These are phyloP conservation scores for Sporisorium graminicola DNA, from an alignment of 1,284 basidiomycete genomes.

Conservation along the genomic window DNA sequence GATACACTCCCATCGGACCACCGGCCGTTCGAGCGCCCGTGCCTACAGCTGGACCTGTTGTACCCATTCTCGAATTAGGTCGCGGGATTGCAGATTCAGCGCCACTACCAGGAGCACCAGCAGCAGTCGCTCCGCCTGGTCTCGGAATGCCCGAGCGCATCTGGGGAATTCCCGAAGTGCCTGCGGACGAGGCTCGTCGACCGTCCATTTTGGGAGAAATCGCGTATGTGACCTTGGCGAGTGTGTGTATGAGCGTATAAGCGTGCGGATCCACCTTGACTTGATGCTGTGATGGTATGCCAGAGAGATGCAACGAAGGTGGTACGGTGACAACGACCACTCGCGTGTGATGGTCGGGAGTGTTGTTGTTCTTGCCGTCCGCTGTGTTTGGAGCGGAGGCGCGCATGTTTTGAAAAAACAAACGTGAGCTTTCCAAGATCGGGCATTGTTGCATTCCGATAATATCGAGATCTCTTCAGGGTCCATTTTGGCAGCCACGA, in stretches of 20 bases:
- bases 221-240: background rate
- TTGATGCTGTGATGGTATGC: background rate
- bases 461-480: background rate
- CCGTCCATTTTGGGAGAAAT: conserved; percentile 19
- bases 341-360: background rate
- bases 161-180: conserved; percentile 37
- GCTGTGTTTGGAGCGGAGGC: background rate
- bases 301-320: background rate
- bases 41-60: background rate
- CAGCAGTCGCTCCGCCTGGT: conserved; percentile 18
- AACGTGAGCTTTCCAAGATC: background rate
- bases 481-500: background rate
- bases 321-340: background rate
- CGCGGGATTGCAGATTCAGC: conserved; percentile 33
- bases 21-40: conserved; percentile 7
- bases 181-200: conserved; percentile 28
- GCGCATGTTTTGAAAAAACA: conserved; percentile 8
- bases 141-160: conserved; percentile 47
- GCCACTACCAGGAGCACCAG: background rate
- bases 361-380: conserved; percentile 5
- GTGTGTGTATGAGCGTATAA: background rate
- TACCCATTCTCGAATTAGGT: conserved; percentile 32
- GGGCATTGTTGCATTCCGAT: background rate
- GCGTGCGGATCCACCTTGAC: background rate
- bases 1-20: conserved; percentile 47